These are phyloP conservation scores for Pichia sp. DNA, from an alignment of 1,139 yeast species.

Conservation along the genomic window DNA sequence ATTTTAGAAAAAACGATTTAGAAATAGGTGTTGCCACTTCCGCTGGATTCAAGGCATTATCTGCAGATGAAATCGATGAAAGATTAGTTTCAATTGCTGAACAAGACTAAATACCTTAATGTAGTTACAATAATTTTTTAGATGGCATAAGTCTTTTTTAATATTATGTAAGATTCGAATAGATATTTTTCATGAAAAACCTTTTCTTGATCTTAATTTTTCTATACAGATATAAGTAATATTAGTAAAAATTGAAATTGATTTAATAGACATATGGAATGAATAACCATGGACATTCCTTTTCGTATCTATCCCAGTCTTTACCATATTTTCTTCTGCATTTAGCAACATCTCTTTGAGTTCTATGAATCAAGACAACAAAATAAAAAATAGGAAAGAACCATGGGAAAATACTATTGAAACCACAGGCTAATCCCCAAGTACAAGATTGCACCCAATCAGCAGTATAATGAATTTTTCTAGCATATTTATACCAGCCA, in stretches of 20 bases:
- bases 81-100: conserved; percentile 92
- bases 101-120: conserved; percentile 53
- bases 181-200: too few species aligned
- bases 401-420: conserved; percentile 86
- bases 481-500: conserved; percentile 90
- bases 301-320: conserved; percentile 84
- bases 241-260: too few species aligned
- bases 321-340: conserved; percentile 84
- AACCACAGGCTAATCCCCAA: conserved; percentile 93
- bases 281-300: conserved; percentile 86
- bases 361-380: conserved; percentile 81
- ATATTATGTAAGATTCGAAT: too few species aligned
- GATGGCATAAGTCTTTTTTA: too few species aligned
- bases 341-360: conserved; percentile 77
- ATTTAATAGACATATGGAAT: conserved; percentile 73
- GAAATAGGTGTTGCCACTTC: conserved; percentile 86
- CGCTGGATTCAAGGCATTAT: conserved; percentile 62
- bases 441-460: conserved; percentile 82
- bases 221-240: too few species aligned
- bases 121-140: not conserved
- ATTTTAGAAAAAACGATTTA: conserved; percentile 85
- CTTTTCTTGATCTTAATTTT: too few species aligned
- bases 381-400: conserved; percentile 91
- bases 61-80: conserved; percentile 88
- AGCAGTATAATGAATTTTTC: conserved; percentile 93